Conservation (phyloP, 306 rosid genomes). For the Fragaria vesca region DNA sequence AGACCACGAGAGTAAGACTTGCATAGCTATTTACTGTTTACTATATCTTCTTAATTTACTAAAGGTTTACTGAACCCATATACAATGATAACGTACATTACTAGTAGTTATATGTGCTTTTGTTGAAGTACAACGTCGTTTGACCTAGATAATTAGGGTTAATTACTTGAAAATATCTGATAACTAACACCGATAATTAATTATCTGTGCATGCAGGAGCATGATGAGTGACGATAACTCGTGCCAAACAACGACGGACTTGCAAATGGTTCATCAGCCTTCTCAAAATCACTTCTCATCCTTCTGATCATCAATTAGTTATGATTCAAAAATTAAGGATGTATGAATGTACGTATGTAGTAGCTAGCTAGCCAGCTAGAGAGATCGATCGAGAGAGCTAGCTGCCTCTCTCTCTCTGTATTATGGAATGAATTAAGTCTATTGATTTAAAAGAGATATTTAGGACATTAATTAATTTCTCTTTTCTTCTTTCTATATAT, state of each 20-base stretch:
- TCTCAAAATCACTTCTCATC: conserved; percentile 56
- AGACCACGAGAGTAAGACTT: conserved; percentile 75
- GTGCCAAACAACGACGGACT: conserved; percentile 76
- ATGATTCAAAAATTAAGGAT: background rate
- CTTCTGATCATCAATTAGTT: conserved; percentile 46
- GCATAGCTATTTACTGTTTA: background rate
- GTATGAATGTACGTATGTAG: background rate
- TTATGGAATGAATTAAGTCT: background rate
- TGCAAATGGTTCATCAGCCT: conserved; percentile 80
- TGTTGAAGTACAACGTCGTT: no score
- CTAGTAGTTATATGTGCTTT: no score
- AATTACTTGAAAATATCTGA: background rate
- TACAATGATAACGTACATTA: no score
- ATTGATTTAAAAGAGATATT: conserved; percentile 12
- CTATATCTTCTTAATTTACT: background rate
- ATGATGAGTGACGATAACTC: conserved; percentile 67
- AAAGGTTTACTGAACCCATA: no score
- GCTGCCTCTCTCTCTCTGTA: background rate
- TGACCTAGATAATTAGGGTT: background rate
- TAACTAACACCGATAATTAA: background rate
- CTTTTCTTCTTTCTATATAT: background rate
- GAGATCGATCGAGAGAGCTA: background rate
- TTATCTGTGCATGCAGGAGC: conserved; percentile 38
- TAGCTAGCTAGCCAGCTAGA: conserved; percentile 6
- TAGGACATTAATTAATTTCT: conserved; percentile 12